Percentiles rank a stretch among this genome's conserved stretches.
These are phyloP conservation scores for Metschnikowia koreensis DNA, from an alignment of 805 yeast species.

Conservation along the genomic window DNA sequence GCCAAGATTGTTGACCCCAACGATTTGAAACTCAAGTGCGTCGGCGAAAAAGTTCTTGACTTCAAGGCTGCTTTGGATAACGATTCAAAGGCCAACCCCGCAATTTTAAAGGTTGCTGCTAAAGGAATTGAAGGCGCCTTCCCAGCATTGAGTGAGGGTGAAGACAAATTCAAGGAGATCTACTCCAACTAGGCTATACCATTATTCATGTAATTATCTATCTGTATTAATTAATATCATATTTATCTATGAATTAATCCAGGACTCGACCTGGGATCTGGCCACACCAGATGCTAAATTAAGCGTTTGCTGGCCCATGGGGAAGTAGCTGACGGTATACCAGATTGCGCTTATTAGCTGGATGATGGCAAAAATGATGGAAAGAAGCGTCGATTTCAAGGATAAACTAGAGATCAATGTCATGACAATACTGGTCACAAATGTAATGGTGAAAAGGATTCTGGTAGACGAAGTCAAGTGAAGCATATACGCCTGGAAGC, in stretches of 20 bases:
- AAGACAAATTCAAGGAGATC: slow-evolving; percentile 16
- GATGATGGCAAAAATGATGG: slow-evolving; percentile 40
- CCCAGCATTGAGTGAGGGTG: slow-evolving; percentile 29
- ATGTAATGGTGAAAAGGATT: slow-evolving; percentile 37
- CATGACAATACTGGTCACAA: slow-evolving; percentile 38
- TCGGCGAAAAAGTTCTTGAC: slow-evolving; percentile 32
- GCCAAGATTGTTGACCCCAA: slow-evolving; percentile 32
- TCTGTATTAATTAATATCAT: not conserved
- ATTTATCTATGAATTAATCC: slow-evolving; percentile 31
- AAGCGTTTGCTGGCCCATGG: slow-evolving; percentile 46
- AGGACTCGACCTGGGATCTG: slow-evolving; percentile 42
- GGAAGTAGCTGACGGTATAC: slow-evolving; percentile 48
- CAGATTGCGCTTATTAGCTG: slow-evolving; percentile 42
- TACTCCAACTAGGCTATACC: slow-evolving; percentile 10
- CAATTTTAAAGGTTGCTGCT: slow-evolving; percentile 42
- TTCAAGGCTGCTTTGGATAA: slow-evolving; percentile 29
- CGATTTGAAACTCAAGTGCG: slow-evolving; percentile 17
- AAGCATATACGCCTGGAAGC: slow-evolving; percentile 37
- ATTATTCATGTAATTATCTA: not conserved
- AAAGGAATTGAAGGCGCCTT: slow-evolving; percentile 36
- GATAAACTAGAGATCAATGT: slow-evolving; percentile 38
- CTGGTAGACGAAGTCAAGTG: slow-evolving; percentile 44
- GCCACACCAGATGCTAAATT: slow-evolving; percentile 44
- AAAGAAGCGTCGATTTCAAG: slow-evolving; percentile 36
- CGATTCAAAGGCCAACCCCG: slow-evolving; percentile 43